Conservation (phyloP, 2,329 filamentous ascomycete genomes). For the Fonsecaea pugnacius region DNA sequence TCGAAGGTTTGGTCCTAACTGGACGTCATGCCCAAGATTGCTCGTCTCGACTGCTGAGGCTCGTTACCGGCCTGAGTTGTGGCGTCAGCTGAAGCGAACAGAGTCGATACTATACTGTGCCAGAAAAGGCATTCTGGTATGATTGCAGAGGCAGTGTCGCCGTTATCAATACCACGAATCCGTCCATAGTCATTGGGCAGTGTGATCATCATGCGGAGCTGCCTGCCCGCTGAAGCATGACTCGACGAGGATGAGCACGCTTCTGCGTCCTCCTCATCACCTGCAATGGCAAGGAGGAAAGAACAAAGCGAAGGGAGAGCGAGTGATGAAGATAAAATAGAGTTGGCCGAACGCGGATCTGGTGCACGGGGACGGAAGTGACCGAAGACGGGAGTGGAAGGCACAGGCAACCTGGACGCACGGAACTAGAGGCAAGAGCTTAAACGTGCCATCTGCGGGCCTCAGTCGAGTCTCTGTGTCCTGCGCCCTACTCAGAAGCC, state of each 20-base stretch:
- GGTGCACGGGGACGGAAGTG: slow-evolving; percentile 11
- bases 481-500: not conserved
- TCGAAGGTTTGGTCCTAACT: not conserved
- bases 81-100: not conserved
- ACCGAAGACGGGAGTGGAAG: slow-evolving; percentile 13
- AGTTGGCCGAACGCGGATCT: slow-evolving; percentile 20
- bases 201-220: not conserved
- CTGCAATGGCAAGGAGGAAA: not conserved
- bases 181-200: not conserved
- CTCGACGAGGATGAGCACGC: not conserved
- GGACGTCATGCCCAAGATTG: not conserved
- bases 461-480: not conserved
- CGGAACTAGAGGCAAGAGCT: slow-evolving; percentile 8
- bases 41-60: not conserved
- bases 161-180: not conserved
- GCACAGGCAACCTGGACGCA: not conserved
- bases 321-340: slow-evolving; percentile 26
- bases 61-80: not conserved
- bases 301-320: not conserved
- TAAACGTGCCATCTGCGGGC: not conserved
- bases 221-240: not conserved
- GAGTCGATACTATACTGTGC: not conserved
- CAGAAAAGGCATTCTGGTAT: not conserved
- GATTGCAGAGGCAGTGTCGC: not conserved
- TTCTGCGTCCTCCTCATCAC: not conserved